These are phyloP conservation scores for Reticulascus tulasneorum DNA, from an alignment of 2,329 filamentous ascomycete species.

Conservation along the genomic window DNA sequence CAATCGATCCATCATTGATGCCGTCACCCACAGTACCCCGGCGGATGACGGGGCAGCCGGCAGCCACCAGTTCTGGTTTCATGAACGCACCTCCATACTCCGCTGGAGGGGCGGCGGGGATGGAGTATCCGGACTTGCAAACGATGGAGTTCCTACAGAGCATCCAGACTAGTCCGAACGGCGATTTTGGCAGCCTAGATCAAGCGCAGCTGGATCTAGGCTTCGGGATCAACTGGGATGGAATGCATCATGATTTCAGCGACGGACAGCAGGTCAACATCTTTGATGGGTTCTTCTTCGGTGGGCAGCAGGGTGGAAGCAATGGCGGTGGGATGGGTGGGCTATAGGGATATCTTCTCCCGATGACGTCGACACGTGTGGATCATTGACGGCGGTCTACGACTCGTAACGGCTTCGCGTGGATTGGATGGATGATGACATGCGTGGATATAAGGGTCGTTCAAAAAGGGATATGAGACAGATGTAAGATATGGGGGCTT, in stretches of 20 bases:
- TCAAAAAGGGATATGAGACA: neutral
- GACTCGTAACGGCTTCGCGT: too few species aligned
- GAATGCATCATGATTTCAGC: slow-evolving; percentile 59
- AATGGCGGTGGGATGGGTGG: neutral
- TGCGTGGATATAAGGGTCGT: neutral
- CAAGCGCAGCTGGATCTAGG: slow-evolving; percentile 59
- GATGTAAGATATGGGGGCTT: neutral
- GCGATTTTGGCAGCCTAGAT: slow-evolving; percentile 25
- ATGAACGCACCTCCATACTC: slow-evolving; percentile 28
- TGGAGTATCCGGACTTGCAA: slow-evolving; percentile 45
- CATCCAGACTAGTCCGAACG: slow-evolving; percentile 27
- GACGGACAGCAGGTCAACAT: slow-evolving; percentile 60
- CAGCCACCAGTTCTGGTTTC: slow-evolving; percentile 25
- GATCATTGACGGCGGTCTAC: neutral
- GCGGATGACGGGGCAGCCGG: slow-evolving; percentile 30
- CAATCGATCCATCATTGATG: slow-evolving; percentile 41
- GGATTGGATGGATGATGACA: too few species aligned
- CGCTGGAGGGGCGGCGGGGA: slow-evolving; percentile 22
- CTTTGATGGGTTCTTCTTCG: slow-evolving; percentile 72
- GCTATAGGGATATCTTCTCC: neutral
- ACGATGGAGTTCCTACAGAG: slow-evolving; percentile 52
- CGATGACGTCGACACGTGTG: too few species aligned
- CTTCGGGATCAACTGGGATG: slow-evolving; percentile 62
- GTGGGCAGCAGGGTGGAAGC: slow-evolving; percentile 38
- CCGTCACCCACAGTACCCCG: slow-evolving; percentile 39